Conservation (phyloP, 176 grass and related monocot genomes). For the Ensete glaucum region DNA sequence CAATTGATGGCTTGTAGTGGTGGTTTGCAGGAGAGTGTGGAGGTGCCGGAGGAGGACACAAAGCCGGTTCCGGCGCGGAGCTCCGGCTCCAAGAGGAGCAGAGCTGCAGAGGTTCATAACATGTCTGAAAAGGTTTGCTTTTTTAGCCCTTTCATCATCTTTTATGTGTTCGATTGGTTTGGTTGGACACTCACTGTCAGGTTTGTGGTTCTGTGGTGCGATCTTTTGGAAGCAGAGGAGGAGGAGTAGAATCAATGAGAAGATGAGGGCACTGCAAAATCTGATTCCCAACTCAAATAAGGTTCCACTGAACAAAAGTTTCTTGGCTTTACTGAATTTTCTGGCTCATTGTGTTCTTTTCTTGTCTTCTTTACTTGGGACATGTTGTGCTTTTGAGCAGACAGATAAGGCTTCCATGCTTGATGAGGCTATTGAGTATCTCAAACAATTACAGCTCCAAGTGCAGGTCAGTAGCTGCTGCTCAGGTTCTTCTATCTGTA, state of each 20-base stretch:
- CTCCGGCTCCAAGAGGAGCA: conserved; percentile 74
- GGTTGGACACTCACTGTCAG: too few relatives aligned
- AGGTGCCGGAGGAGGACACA: conserved; percentile 45
- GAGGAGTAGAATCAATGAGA: conserved; percentile 94
- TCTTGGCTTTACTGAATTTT: not conserved
- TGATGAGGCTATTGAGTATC: conserved; percentile 93
- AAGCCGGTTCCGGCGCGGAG: conserved; percentile 25
- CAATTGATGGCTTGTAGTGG: not conserved
- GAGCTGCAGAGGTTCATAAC: conserved; percentile 94
- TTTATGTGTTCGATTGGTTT: not conserved
- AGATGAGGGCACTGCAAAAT: conserved; percentile 95
- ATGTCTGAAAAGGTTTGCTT: conserved; percentile 53
- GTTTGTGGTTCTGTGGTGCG: not conserved
- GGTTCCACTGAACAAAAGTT: conserved; percentile 22
- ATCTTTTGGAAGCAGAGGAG: conserved; percentile 44
- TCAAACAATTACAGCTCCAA: conserved; percentile 94
- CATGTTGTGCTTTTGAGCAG: conserved; percentile 22
- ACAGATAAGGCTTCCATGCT: conserved; percentile 98
- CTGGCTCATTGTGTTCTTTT: not conserved
- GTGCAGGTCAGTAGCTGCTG: conserved; percentile 57
- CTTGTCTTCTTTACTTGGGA: too few relatives aligned
- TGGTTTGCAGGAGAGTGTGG: conserved; percentile 47
- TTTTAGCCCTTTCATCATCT: too few relatives aligned
- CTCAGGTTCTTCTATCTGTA: not conserved
- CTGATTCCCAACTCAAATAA: conserved; percentile 96